Evolutionary conservation across 352 stramenopile genomes (phyloP).

Genomic region (Globisporangium emineosum): DNA sequence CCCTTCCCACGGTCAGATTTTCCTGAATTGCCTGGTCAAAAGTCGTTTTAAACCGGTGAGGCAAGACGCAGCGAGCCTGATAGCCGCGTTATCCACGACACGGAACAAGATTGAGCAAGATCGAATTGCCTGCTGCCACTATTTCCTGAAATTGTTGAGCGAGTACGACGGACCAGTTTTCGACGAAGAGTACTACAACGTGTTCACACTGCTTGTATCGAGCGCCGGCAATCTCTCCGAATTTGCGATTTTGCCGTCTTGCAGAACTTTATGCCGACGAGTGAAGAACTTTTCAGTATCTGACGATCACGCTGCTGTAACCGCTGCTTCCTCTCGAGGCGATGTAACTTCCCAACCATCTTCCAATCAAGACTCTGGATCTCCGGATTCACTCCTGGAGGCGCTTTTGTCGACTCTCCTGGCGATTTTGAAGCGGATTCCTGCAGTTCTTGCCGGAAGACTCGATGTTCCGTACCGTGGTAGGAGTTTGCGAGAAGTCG

Average conservation of each 20-base stretch:
- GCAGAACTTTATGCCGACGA: constrained; percentile 43
- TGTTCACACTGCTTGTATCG: constrained; percentile 56
- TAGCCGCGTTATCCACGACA: constrained; percentile 38
- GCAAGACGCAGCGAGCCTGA: constrained; percentile 39
- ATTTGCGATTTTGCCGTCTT: constrained; percentile 46
- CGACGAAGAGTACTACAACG: constrained; percentile 62
- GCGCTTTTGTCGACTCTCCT: constrained; percentile 57
- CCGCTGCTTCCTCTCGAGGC: not conserved
- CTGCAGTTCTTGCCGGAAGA: constrained; percentile 39
- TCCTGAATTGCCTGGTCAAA: constrained; percentile 44
- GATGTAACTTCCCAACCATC: not conserved
- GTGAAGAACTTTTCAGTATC: constrained; percentile 39
- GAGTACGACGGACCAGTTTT: constrained; percentile 37
- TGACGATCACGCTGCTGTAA: constrained; percentile 9
- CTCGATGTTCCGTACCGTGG: constrained; percentile 39
- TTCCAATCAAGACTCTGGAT: constrained; percentile 6
- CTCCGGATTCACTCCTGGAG: constrained; percentile 44
- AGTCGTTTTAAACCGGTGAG: constrained; percentile 47
- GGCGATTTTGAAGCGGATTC: constrained; percentile 55
- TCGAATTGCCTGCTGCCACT: constrained; percentile 39
- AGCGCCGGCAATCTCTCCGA: constrained; percentile 37
- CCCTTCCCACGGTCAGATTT: constrained; percentile 31
- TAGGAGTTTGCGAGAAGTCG: constrained; percentile 47
- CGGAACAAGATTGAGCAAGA: constrained; percentile 47
- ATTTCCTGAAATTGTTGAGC: constrained; percentile 50